Conservation (phyloP, 2,329 filamentous ascomycete genomes). For the Trichoderma sp. region DNA sequence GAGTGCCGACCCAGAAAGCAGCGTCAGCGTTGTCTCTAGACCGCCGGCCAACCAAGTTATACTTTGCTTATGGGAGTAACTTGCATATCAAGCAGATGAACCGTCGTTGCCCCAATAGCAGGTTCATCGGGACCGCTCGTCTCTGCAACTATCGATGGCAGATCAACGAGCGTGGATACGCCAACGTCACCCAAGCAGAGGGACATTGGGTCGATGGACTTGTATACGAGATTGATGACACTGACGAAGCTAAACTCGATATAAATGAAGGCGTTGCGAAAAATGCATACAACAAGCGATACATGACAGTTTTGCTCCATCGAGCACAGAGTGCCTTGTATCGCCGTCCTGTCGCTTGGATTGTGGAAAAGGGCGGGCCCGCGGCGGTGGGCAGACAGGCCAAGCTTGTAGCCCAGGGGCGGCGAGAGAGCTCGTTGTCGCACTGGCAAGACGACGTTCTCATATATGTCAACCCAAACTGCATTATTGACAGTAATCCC, state of each 20-base stretch:
- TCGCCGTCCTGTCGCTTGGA: conserved; percentile 40
- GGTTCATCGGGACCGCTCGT: conserved; percentile 41
- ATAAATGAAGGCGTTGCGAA: conserved; percentile 44
- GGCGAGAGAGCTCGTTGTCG: conserved; percentile 26
- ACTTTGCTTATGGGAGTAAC: conserved; percentile 52
- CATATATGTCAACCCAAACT: conserved; percentile 42
- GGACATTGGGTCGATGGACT: conserved; percentile 44
- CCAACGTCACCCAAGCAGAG: conserved; percentile 42
- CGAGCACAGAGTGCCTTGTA: conserved; percentile 38
- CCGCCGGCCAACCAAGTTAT: conserved; percentile 35
- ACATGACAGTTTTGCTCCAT: conserved; percentile 37
- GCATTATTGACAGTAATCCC: conserved; percentile 37
- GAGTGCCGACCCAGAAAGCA: conserved; percentile 21
- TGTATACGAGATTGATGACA: conserved; percentile 41
- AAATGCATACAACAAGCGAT: conserved; percentile 41
- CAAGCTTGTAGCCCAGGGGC: conserved; percentile 24
- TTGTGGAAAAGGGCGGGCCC: conserved; percentile 41
- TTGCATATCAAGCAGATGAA: conserved; percentile 48
- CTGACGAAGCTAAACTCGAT: conserved; percentile 43
- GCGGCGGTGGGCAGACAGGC: conserved; percentile 30
- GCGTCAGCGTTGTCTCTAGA: conserved; percentile 24
- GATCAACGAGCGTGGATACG: conserved; percentile 50
- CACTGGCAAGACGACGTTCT: conserved; percentile 36
- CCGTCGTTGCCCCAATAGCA: conserved; percentile 44
- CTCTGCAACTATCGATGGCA: conserved; percentile 46